These are phyloP conservation scores for Aureobasidium sp. DNA, from an alignment of 2,329 filamentous ascomycete species.

Conservation along the genomic window DNA sequence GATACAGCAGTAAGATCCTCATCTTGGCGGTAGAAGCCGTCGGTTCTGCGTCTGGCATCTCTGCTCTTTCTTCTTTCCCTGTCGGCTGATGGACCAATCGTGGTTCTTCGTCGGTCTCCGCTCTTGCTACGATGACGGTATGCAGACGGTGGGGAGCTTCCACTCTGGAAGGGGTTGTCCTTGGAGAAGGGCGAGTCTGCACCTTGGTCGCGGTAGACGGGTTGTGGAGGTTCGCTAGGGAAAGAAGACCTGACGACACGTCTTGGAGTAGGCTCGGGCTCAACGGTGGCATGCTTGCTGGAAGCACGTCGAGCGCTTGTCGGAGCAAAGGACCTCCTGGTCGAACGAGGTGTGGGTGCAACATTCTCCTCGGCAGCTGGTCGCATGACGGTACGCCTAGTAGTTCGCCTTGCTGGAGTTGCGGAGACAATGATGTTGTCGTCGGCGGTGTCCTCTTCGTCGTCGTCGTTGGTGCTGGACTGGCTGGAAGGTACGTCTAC, in stretches of 20 bases:
- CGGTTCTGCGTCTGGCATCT: conserved; percentile 35
- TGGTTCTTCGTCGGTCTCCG: conserved; percentile 44
- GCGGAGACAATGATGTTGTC: conserved; percentile 47
- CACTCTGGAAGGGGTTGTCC: conserved; percentile 90
- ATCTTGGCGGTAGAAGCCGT: conserved; percentile 37
- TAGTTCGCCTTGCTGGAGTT: conserved; percentile 19
- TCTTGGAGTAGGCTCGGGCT: conserved; percentile 38
- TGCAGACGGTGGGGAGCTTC: conserved; percentile 55
- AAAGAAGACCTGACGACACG: conserved; percentile 16
- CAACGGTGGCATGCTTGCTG: conserved; percentile 35
- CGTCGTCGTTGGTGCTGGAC: conserved; percentile 52
- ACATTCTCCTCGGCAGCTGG: conserved; percentile 44
- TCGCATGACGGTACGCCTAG: conserved; percentile 20
- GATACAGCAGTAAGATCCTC: conserved; percentile 49
- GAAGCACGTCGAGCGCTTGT: conserved; percentile 32
- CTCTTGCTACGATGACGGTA: conserved; percentile 30
- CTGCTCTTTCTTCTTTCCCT: conserved; percentile 36
- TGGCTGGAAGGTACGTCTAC: conserved; percentile 57
- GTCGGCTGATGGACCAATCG: conserved; percentile 32
- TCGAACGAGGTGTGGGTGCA: conserved; percentile 20
- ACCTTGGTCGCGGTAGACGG: conserved; percentile 23
- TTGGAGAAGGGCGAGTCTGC: conserved; percentile 65
- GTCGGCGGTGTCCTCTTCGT: conserved; percentile 39
- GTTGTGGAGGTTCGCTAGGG: conserved; percentile 20
- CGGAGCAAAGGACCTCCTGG: conserved; percentile 17